A percentile compares a stretch with the other conserved stretches of the same genome.
These are phyloP conservation scores for Rhizopogon hawkerae DNA, from an alignment of 1,284 basidiomycete species.

Conservation along the genomic window DNA sequence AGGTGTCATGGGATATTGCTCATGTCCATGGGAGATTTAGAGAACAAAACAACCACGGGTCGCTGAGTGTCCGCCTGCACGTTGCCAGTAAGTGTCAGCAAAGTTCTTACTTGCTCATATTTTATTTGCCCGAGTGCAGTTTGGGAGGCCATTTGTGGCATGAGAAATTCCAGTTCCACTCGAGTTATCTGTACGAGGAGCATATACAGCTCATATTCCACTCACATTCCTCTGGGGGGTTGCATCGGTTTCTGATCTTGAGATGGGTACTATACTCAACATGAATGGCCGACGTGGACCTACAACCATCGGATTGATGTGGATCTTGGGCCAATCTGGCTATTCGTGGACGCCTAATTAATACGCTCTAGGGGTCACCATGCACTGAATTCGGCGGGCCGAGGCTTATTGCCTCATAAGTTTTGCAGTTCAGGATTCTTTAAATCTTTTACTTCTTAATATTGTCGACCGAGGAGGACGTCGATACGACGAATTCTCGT, in stretches of 20 bases:
- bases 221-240: conserved; percentile 8
- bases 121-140: conserved; percentile 14
- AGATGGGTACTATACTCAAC: not conserved
- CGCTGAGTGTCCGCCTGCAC: conserved; percentile 14
- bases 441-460: conserved; percentile 15
- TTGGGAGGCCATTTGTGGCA: conserved; percentile 11
- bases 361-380: conserved; percentile 6
- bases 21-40: conserved; percentile 14
- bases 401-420: conserved; percentile 19
- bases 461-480: conserved; percentile 20
- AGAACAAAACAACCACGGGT: conserved; percentile 4
- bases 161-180: conserved; percentile 18
- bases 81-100: conserved; percentile 10
- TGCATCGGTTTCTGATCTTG: not conserved
- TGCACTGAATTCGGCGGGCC: conserved; percentile 11
- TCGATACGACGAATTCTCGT: conserved; percentile 12
- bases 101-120: conserved; percentile 1
- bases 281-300: not conserved
- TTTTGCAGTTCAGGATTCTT: conserved; percentile 16
- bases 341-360: conserved; percentile 1
- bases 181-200: not conserved
- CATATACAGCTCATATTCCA: not conserved
- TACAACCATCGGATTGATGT: not conserved
- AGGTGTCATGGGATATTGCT: conserved; percentile 5
- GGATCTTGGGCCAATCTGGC: conserved; percentile 2